These are phyloP conservation scores for Penicillium sp. DNA, from an alignment of 2,329 filamentous ascomycete genomes.

Conservation along the genomic window DNA sequence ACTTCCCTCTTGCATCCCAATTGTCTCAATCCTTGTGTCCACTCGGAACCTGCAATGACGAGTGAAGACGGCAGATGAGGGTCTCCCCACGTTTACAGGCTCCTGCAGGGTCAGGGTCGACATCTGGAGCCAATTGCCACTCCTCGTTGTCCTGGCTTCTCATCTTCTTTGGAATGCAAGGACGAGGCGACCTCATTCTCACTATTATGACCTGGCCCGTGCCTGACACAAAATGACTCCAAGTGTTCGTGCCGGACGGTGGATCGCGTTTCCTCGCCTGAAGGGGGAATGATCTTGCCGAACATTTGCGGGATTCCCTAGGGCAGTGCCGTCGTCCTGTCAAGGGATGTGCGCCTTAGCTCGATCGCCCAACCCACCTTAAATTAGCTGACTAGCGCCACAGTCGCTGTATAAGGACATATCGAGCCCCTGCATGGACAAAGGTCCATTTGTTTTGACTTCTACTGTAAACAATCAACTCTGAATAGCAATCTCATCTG, in stretches of 20 bases:
- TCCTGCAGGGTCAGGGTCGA: constrained; percentile 25
- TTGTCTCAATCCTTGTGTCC: constrained; percentile 33
- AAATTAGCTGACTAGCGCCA: constrained; percentile 19
- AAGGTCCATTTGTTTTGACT: constrained; percentile 19
- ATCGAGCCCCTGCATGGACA: constrained; percentile 22
- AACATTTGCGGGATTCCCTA: constrained; percentile 19
- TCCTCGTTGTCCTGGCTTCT: constrained; percentile 15
- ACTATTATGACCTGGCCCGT: constrained; percentile 26
- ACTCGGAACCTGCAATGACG: constrained; percentile 27
- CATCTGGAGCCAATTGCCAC: constrained; percentile 27
- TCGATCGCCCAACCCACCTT: constrained; percentile 20
- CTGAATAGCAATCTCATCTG: constrained; percentile 22
- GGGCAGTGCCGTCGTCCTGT: constrained; percentile 20
- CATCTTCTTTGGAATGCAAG: constrained; percentile 40
- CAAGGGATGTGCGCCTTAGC: constrained; percentile 32
- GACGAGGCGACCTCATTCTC: constrained; percentile 29
- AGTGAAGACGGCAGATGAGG: constrained; percentile 23
- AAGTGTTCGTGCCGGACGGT: constrained; percentile 22
- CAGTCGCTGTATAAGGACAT: constrained; percentile 32
- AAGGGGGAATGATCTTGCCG: constrained; percentile 23
- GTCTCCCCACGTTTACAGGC: constrained; percentile 34
- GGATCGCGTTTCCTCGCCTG: constrained; percentile 21
- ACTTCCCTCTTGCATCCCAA: constrained; percentile 25
- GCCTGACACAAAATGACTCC: constrained; percentile 17
- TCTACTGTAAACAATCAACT: constrained; percentile 1